Evolutionary conservation across 2,329 filamentous ascomycete genomes (phyloP), one percentile per base, ranked within the genome.

Genomic region (Phaeoacremonium minimum): DNA sequence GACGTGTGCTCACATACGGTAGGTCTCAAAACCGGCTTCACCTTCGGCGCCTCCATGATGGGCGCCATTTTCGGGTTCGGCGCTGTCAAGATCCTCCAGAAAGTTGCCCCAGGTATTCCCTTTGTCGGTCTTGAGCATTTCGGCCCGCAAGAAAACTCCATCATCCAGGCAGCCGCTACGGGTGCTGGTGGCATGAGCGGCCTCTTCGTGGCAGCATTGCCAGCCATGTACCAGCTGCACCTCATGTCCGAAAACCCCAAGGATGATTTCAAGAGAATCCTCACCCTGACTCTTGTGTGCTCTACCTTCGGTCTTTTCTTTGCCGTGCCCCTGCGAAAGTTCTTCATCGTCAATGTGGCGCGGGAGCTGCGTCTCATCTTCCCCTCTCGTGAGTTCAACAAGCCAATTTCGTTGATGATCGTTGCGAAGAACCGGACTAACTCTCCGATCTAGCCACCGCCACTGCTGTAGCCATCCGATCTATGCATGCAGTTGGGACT

Each of bases 111-210:
- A n/a, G n/a, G n/a, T n/a, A 55, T 74, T 40, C 72, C 71, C 6
- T 64, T 77, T 32, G 57, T 77, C 11, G 74, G 74, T 28, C n/a
- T n/a, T n/a, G 72, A 72, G 11, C 53, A 55, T 37, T 77, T 78
- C 39, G 73, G 73, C 2, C 73, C 74, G 18, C 70, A 73, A 50
- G 74, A 77, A 56, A 77, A 78, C 60, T 73, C 71, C 39, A 74
- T 73, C 44, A 59, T 72, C 35, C 71, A 75, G 50, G 72, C 72
- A 3, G 64, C 71, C 28, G 73, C 74, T 4, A 75, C 69, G 8
- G 73, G 73, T 7, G 66, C 74, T 18, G 74, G 73, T 44, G 73
- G 73, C 46, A 62, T 76, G 9, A 62, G 65, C 28, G 66, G 61
- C 37, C 71, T 77, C 45, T 78, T 78, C 51, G 62, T 76, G 15